Evolutionary conservation across 345 rosid genomes (phyloP).

Genomic region (Pistacia atlantica): DNA sequence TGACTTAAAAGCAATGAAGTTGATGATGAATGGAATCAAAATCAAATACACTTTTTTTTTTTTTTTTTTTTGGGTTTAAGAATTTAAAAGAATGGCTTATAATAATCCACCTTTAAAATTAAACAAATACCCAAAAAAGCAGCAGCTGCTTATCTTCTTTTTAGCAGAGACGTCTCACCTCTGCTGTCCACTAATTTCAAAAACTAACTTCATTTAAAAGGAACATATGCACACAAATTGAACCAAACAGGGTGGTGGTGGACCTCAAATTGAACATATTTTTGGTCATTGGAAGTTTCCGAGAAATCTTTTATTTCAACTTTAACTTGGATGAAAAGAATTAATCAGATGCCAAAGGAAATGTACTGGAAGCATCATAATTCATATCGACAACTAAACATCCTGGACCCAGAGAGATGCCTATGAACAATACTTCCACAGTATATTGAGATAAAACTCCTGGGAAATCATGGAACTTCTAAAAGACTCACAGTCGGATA

Average conservation of each 20-base stretch:
- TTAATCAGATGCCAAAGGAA: not conserved
- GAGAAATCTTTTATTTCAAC: constrained; percentile 5
- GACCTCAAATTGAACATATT: not conserved
- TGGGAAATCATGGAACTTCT: not conserved
- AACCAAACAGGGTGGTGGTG: not conserved
- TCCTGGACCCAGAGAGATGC: constrained; percentile 5
- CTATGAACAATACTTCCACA: not conserved
- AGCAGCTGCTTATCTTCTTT: constrained; percentile 1
- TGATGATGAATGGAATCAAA: constrained; percentile 1
- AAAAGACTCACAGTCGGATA: not conserved
- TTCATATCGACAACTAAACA: constrained; percentile 1
- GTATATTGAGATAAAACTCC: not conserved
- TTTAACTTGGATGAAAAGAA: not conserved
- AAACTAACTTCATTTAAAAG: constrained; percentile 24
- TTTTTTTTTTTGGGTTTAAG: not conserved
- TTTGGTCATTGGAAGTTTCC: constrained; percentile 18
- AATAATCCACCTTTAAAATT: constrained; percentile 12
- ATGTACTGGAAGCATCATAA: not conserved
- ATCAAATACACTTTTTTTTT: not conserved
- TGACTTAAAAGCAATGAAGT: constrained; percentile 16
- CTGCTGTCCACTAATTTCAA: constrained; percentile 14
- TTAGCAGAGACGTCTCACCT: not conserved
- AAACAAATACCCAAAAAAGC: constrained; percentile 6
- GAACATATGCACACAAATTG: constrained; percentile 5
- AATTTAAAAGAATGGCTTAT: not conserved